A percentile compares a stretch with the other conserved stretches of the same genome.
These are phyloP conservation scores for Rhodotorula sp. DNA, from an alignment of 1,284 basidiomycete genomes.

Conservation along the genomic window DNA sequence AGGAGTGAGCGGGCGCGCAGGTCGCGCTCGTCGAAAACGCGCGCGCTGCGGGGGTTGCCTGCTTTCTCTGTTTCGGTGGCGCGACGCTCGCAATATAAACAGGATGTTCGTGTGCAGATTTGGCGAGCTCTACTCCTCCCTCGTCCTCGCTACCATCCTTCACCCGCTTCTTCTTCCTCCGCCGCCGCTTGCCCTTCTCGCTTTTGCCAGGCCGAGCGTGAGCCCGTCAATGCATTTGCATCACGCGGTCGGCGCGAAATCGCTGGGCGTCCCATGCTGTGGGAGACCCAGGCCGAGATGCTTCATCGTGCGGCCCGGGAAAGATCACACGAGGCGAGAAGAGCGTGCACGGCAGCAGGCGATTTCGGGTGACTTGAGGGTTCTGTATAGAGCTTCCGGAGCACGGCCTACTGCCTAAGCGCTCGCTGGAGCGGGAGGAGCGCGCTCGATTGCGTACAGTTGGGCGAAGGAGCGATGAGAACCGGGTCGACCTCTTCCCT, in stretches of 20 bases:
- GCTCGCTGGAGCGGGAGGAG: not conserved
- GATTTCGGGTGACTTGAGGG: not conserved
- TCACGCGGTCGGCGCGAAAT: constrained; percentile 19
- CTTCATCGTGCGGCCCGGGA: not conserved
- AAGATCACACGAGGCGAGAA: not conserved
- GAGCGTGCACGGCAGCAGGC: not conserved
- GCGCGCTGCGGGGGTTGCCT: too few species aligned
- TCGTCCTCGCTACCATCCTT: not conserved
- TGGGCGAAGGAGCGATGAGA: not conserved
- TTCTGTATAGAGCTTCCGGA: not conserved
- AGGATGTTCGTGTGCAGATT: too few species aligned
- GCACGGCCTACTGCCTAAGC: too few species aligned
- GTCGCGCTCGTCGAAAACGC: too few species aligned
- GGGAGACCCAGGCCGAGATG: not conserved
- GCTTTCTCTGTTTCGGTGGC: not conserved
- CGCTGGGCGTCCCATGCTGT: not conserved
- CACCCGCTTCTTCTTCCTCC: not conserved
- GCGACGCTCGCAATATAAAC: not conserved
- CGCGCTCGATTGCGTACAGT: not conserved
- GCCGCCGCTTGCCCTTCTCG: too few species aligned
- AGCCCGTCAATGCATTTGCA: constrained; percentile 14
- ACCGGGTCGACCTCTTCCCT: not conserved
- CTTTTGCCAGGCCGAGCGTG: not conserved
- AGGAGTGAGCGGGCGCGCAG: constrained; percentile 5
- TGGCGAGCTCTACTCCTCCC: not conserved